Evolutionary conservation across 139 green algal species (phyloP), one percentile per base, ranked within the genome.

Genomic region (Zygnema cylindricum): DNA sequence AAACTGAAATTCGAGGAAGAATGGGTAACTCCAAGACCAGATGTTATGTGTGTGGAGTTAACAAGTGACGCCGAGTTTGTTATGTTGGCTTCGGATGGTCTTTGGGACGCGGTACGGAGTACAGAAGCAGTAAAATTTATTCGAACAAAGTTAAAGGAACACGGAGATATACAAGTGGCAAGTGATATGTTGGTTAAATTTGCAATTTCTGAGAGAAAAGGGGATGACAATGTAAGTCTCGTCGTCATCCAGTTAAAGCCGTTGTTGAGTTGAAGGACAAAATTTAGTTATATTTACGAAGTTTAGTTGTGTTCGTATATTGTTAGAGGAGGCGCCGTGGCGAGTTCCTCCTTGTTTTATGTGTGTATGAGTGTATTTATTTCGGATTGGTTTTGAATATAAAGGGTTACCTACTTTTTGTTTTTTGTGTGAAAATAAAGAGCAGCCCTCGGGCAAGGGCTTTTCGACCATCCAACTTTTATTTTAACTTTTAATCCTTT

Each of bases 51-150:
- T 71, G n/a, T 76, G 38, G 84, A 88, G 73, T 40, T 89, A 11
- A 22, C 39, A 40, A 71, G 87, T n/a, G 76, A 89, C 25, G 84
- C 73, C 1, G 84, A 89, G 42, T 89, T 89, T 88, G n/a, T 89
- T 43, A 49, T 89, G 36, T 35, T 89, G 25, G 84, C 84, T 1
- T 87, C 69, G 16, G 84, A 89, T n/a, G 84, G 84, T 23, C 76
- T 89, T 2, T 89, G 84, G 84, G 84, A 89, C 25, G 69, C 76
- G 0, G 57, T 87, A 30, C 40, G 39, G 25, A 87, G 81, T 69
- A 77, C 78, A n/a, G 78, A 86, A 38, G 78, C 78, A 1, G 42
- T 25, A 41, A 1, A 0, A 0, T 86, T 42, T 86, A 33, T 86
- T 39, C 78, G 78, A 16, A 1, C 1, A 21, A 38, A 86, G 78